phyloP scores from a whole-genome alignment of 2,329 filamentous ascomycete species.

The Ceratocystis cacaofunesta region DNA sequence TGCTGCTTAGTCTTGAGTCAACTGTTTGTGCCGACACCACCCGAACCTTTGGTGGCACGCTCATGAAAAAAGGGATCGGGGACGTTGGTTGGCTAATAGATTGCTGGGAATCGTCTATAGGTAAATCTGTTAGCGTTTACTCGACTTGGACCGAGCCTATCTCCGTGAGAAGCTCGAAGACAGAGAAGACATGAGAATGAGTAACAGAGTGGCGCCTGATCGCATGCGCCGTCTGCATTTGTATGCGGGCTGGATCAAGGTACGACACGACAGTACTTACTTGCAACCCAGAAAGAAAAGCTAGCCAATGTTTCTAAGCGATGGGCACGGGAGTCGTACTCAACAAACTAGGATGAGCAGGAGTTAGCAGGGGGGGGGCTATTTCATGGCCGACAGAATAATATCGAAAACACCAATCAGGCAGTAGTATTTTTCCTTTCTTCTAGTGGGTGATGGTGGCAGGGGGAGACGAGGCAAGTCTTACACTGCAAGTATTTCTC shows the following conservation, averaged over 20 bases:
- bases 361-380: conserved; percentile 18
- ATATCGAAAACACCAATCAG: too few relatives aligned
- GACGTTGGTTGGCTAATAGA: conserved; percentile 45
- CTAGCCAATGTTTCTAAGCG: conserved; percentile 73
- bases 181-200: too few relatives aligned
- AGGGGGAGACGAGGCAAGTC: conserved; percentile 20
- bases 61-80: conserved; percentile 57
- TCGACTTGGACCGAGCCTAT: background rate
- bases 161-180: too few relatives aligned
- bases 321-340: conserved; percentile 90
- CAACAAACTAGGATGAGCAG: conserved; percentile 53
- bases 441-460: background rate
- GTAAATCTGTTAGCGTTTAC: background rate
- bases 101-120: conserved; percentile 28
- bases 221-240: background rate
- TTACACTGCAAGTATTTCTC: conserved; percentile 84
- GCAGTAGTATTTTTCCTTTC: background rate
- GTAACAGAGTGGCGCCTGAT: background rate
- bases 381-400: too few relatives aligned
- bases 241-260: background rate
- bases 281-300: conserved; percentile 92
- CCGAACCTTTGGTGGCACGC: conserved; percentile 59
- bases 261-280: conserved; percentile 30
- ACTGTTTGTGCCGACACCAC: conserved; percentile 78
- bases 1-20: conserved; percentile 63